Evolutionary conservation across 371 early-diverging fungal genomes (phyloP).

Genomic region (Mortierella sp.): DNA sequence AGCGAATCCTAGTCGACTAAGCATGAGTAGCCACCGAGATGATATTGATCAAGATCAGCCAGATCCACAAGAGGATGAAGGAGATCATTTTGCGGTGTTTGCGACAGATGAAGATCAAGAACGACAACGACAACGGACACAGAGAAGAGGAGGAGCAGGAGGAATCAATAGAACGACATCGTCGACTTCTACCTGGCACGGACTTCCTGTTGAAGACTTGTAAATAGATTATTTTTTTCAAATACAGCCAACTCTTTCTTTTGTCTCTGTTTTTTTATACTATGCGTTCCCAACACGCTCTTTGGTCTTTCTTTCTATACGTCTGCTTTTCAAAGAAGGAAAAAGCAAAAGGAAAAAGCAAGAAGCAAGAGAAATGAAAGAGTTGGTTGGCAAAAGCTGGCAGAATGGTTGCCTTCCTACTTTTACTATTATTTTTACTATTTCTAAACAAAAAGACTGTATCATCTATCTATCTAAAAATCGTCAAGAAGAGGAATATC

Average conservation of each 20-base stretch:
- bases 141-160: conserved; percentile 21
- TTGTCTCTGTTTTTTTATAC: neutral
- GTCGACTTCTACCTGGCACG: conserved; percentile 46
- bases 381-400: too few relatives aligned
- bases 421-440: too few relatives aligned
- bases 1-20: conserved; percentile 42
- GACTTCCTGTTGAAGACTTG: conserved; percentile 11
- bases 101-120: conserved; percentile 53
- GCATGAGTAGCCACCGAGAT: conserved; percentile 42
- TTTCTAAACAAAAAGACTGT: too few relatives aligned
- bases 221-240: conserved; percentile 18
- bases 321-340: too few relatives aligned
- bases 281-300: too few relatives aligned
- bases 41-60: conserved; percentile 11
- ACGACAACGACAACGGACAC: conserved; percentile 18
- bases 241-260: neutral
- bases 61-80: too few relatives aligned
- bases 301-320: too few relatives aligned
- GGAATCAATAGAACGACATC: conserved; percentile 37
- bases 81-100: conserved; percentile 47
- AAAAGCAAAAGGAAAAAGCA: conserved; percentile 8
- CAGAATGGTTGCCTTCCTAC: too few relatives aligned
- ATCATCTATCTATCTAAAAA: too few relatives aligned
- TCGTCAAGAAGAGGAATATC: too few relatives aligned
- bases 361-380: neutral